A percentile compares a stretch with the other conserved stretches of the same genome.
These are phyloP conservation scores for Phaseolus coccineus DNA, from an alignment of 331 rosid species.

Conservation along the genomic window DNA sequence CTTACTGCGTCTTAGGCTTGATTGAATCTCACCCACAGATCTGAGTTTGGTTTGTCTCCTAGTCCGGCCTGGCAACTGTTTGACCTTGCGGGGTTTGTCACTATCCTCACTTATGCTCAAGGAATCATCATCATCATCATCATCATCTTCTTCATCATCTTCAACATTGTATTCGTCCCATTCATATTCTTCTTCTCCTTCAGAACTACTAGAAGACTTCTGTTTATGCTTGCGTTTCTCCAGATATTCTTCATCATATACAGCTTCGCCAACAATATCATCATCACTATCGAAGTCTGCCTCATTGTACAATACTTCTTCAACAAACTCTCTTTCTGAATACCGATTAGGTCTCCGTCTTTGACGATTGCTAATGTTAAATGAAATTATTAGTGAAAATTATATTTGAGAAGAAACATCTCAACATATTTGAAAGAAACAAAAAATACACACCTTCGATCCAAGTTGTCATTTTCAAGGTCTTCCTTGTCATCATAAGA, in stretches of 20 bases:
- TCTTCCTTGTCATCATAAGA: constrained; percentile 71
- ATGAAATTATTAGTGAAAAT: constrained; percentile 38
- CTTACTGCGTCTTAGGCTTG: constrained; percentile 96
- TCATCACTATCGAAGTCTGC: constrained; percentile 88
- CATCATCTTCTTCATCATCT: constrained; percentile 75
- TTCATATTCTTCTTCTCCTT: constrained; percentile 93
- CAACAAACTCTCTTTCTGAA: constrained; percentile 84
- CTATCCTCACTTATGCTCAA: constrained; percentile 89
- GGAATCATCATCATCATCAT: constrained; percentile 66
- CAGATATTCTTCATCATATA: constrained; percentile 93
- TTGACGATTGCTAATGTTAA: constrained; percentile 69
- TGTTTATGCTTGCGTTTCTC: constrained; percentile 85
- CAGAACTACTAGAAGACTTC: constrained; percentile 91
- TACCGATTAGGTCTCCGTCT: constrained; percentile 90
- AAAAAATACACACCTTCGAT: constrained; percentile 66
- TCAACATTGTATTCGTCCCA: constrained; percentile 94
- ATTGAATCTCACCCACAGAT: constrained; percentile 82
- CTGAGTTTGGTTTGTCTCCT: constrained; percentile 83
- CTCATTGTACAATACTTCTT: constrained; percentile 79
- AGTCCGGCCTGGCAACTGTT: constrained; percentile 73
- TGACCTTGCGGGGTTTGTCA: constrained; percentile 68
- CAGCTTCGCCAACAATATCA: constrained; percentile 96
- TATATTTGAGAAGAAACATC: constrained; percentile 3
- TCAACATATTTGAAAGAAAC: constrained; percentile 21
- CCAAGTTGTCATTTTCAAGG: constrained; percentile 61